A percentile compares a stretch with the other conserved stretches of the same genome.
phyloP scores from a whole-genome alignment of 148 eudicot genomes.

The Rhododendron ovatum region DNA sequence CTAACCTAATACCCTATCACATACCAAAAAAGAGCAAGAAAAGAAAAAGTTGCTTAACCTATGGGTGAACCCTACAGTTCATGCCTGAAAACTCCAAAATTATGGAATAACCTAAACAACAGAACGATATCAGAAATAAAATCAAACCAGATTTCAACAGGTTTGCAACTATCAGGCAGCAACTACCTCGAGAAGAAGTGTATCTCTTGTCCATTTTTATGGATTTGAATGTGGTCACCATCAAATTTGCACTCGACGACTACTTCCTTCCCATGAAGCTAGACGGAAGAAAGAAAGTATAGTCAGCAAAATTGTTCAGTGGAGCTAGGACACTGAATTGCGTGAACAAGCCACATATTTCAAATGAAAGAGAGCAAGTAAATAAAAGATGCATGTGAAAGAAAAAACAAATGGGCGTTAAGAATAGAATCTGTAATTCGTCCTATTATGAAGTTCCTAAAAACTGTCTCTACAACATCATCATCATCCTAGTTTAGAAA shows the following conservation, averaged over 20 bases:
- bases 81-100: too few relatives aligned
- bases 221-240: conserved; percentile 84
- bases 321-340: neutral
- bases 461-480: neutral
- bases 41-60: too few relatives aligned
- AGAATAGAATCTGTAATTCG: neutral
- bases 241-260: conserved; percentile 91
- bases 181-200: conserved; percentile 65
- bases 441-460: neutral
- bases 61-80: too few relatives aligned
- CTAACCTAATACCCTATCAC: too few relatives aligned
- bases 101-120: too few relatives aligned
- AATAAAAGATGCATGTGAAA: neutral
- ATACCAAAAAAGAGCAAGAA: too few relatives aligned
- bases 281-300: conserved; percentile 3
- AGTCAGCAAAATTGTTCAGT: neutral
- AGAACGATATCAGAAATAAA: too few relatives aligned
- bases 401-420: neutral
- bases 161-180: neutral
- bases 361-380: neutral
- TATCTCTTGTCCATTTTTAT: conserved; percentile 65
- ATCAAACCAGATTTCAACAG: neutral
- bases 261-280: conserved; percentile 88
- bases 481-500: neutral
- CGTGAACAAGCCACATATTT: neutral